Base-by-base conservation (phyloP, 1,139 yeast species). In the Saccharomycopsis crataegensis region DNA sequence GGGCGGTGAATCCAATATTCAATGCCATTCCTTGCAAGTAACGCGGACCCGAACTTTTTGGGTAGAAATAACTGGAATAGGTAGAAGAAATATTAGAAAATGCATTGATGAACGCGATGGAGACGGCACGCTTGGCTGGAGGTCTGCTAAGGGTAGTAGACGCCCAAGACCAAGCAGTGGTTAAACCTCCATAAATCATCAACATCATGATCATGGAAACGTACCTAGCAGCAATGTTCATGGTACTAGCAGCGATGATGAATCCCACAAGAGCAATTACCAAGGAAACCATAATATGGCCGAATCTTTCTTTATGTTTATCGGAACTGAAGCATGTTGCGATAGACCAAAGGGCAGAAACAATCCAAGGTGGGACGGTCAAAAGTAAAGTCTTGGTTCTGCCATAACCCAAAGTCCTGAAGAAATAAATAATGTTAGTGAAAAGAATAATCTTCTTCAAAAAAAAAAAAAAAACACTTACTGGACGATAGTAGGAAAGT, bases 141-240 rank as follows among this genome's bases (percentile, higher is more conserved):
- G 57, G 57, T 44, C 55, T 28, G 44, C 82, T 69, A 8, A 70
- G 63, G 60, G 74, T 74, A 60, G 77, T 76, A 8, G 82, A 74
- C 70, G 78, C 73, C 82, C 84, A 80, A 1, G 84, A 72, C 52
- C 78, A 69, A 51, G 77, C 75, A 5, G 76, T 74, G 16, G 80
- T 78, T 63, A 78, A 80, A 0, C 83, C 74, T 62, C 82, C 77
- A 62, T 79, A 79, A 53, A 79, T 65, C 42, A 82, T 82, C 56
- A 80, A 76, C 82, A 80, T 78, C 54, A 80, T 68, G 64, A 82
- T 77, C 83, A 80, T 80, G 46, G 83, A 77, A 58, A 79, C 78
- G 60, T 80, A 80, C 57, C 85, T 69, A 2, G 83, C 83, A 6
- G 79, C 84, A 1, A 78, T 76, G 60, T 79, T 77, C 55, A 76